Conservation (phyloP, 305 asterid genomes). For the Galium porrigens region DNA sequence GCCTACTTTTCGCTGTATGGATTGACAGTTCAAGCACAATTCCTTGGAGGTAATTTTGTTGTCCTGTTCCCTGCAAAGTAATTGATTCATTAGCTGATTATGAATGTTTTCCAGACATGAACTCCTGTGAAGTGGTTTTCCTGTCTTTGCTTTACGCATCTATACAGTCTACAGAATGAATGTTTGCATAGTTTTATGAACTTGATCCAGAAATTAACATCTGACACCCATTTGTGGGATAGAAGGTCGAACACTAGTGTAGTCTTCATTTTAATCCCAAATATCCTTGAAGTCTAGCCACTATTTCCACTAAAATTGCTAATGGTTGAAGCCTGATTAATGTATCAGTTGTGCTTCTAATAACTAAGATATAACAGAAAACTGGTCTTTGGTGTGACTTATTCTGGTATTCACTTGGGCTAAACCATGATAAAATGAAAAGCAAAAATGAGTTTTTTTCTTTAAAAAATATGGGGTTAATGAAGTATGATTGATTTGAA, state of each 20-base stretch:
- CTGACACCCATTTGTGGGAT: background rate
- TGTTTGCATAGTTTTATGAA: background rate
- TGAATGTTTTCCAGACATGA: background rate
- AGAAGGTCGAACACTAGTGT: background rate
- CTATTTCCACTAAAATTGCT: background rate
- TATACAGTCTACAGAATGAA: background rate
- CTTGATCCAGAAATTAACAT: background rate
- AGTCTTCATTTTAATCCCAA: background rate
- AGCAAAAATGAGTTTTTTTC: background rate
- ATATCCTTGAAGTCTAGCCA: background rate
- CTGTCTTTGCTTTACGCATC: background rate
- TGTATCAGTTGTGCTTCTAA: background rate
- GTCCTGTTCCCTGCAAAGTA: background rate
- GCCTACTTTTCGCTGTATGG: conserved; percentile 87
- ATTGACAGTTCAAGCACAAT: conserved; percentile 71
- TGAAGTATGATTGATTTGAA: conserved; percentile 1
- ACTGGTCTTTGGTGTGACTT: conserved; percentile 5
- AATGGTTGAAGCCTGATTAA: background rate
- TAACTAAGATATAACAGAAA: background rate
- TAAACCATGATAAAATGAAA: background rate
- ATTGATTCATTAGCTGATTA: background rate
- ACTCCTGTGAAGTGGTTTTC: background rate
- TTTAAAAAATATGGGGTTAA: background rate
- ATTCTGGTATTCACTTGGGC: background rate
- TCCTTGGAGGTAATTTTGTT: conserved; percentile 72